Percentiles rank a stretch among this genome's conserved stretches.
Conservation (phyloP, 2,329 filamentous ascomycete genomes). For the Aspergillus sp. region DNA sequence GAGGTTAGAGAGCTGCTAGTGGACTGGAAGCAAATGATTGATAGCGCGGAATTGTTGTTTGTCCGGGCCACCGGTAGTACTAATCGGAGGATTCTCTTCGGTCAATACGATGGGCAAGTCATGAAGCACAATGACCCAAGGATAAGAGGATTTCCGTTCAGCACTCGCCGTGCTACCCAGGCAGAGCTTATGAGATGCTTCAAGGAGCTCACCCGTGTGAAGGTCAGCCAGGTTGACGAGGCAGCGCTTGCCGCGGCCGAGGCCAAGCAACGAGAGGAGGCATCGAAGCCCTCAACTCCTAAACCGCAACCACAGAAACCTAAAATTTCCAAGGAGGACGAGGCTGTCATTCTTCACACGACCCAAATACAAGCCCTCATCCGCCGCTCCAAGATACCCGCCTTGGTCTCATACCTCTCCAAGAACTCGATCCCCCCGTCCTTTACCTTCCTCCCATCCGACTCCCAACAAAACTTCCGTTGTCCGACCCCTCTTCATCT, state of each 20-base stretch:
- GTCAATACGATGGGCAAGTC: slow-evolving; percentile 86
- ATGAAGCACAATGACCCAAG: slow-evolving; percentile 75
- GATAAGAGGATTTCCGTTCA: slow-evolving; percentile 88
- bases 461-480: slow-evolving; percentile 69
- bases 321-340: slow-evolving; percentile 78
- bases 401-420: slow-evolving; percentile 77
- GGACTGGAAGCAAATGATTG: slow-evolving; percentile 84
- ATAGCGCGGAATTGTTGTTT: slow-evolving; percentile 81
- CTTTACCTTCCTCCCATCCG: slow-evolving; percentile 72
- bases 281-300: slow-evolving; percentile 31
- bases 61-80: slow-evolving; percentile 83
- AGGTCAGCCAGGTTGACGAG: slow-evolving; percentile 76
- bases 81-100: slow-evolving; percentile 84
- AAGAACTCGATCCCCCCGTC: slow-evolving; percentile 69
- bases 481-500: slow-evolving; percentile 82
- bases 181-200: slow-evolving; percentile 93
- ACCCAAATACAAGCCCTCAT: slow-evolving; percentile 85
- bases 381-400: slow-evolving; percentile 84
- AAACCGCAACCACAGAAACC: slow-evolving; percentile 44
- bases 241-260: slow-evolving; percentile 56
- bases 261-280: slow-evolving; percentile 45
- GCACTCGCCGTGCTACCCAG: slow-evolving; percentile 85
- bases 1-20: slow-evolving; percentile 78
- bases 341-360: slow-evolving; percentile 78
- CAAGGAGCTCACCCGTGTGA: slow-evolving; percentile 87